Conservation (phyloP, 2,329 filamentous ascomycete species). For the Alternaria infectoria region DNA sequence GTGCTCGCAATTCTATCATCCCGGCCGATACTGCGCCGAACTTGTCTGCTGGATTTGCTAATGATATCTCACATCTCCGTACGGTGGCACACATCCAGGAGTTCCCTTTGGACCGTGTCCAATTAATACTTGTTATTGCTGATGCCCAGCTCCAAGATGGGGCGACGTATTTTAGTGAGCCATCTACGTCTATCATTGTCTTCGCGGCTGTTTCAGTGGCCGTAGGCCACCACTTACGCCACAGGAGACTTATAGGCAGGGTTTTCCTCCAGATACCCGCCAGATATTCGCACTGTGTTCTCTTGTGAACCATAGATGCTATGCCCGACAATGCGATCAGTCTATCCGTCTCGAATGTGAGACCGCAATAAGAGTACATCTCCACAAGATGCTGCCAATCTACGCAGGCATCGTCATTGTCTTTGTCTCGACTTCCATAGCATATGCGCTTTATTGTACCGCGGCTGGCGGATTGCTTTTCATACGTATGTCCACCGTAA, state of each 20-base stretch:
- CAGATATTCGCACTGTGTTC: background rate
- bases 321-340: background rate
- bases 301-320: background rate
- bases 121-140: background rate
- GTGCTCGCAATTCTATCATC: background rate
- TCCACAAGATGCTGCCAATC: too few species aligned
- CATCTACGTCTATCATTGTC: too few species aligned
- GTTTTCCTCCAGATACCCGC: background rate
- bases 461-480: too few species aligned
- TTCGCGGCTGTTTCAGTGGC: too few species aligned
- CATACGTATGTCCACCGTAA: too few species aligned
- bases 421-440: background rate
- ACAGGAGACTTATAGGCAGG: background rate
- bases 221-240: too few species aligned
- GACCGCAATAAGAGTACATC: accelerated
- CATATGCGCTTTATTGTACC: too few species aligned
- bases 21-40: background rate
- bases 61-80: too few species aligned
- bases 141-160: background rate
- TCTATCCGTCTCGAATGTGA: background rate
- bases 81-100: too few species aligned
- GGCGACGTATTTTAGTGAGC: background rate
- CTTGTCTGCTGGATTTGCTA: background rate
- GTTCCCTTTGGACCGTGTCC: background rate
- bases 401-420: too few species aligned